Base-by-base conservation (phyloP, 2,329 filamentous ascomycete species). In the Sphaerulina populicola region DNA sequence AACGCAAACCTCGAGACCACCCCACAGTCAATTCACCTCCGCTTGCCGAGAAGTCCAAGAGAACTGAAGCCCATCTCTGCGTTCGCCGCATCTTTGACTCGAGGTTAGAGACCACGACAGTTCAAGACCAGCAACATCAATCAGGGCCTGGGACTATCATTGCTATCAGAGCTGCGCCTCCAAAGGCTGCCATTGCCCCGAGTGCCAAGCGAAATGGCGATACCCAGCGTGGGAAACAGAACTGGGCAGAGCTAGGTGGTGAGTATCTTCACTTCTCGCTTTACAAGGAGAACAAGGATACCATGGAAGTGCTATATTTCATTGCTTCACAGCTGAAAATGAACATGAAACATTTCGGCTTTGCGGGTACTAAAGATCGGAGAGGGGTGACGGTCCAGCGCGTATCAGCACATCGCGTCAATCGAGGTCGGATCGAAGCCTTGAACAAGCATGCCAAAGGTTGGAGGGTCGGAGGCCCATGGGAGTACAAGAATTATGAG, bases 231-330 rank as follows among this genome's bases (percentile, higher is more conserved):
- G 69, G 72, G 40, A 77, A 76, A 59, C 62, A 78, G 33, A 74
- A 72, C 47, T 86, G 82, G 82, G 72, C 80, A 47, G 81, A 85
- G 57, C 72, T 83, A 38, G 82, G 77, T n/a, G 88, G 86, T 14
- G 84, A 89, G 44, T 93, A 88, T 67, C 73, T 95, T 11, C 89
- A 95, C 68, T 94, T 95, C 67, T 91, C 87, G 0, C 75, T 96
- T 46, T 94, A 91, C 78, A 96, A 96, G 71, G 90, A 95, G 71
- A 96, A 96, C 71, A 90, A 91, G 65, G 90, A 96, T 66, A 96
- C 90, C 1, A 94, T 95, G 86, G 90, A 96, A 61, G 84, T 88
- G 0, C 76, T 94, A 47, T 83, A 81, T 47, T 87, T 85, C 62
- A 77, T 96, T 37, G 80, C 83, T 1, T 84, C 84, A 39, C 78